Percentiles rank a stretch among this genome's conserved stretches.
Conservation (phyloP, 768 basidiomycete genomes). For the Naganishia vishniacii region DNA sequence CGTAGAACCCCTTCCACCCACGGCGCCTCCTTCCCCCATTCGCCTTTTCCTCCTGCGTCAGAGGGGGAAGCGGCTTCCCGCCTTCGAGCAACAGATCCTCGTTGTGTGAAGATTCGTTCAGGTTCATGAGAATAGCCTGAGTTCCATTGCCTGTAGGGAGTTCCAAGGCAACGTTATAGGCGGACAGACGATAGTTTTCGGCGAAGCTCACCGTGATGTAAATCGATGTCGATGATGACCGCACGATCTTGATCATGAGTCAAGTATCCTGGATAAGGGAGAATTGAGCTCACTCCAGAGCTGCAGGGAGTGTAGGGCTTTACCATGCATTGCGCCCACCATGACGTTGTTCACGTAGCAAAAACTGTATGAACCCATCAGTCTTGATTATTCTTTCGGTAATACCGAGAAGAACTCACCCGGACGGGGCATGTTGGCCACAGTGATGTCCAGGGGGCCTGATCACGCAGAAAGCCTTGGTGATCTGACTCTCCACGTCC, state of each 20-base stretch:
- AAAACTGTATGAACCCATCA: conserved; percentile 51
- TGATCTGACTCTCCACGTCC: conserved; percentile 3
- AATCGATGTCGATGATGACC: conserved; percentile 84
- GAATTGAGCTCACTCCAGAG: not conserved
- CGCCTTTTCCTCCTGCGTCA: conserved; percentile 46
- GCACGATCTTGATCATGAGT: conserved; percentile 69
- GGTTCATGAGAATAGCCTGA: conserved; percentile 81
- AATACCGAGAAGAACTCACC: conserved; percentile 45
- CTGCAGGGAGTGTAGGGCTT: conserved; percentile 26
- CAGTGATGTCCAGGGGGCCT: conserved; percentile 94
- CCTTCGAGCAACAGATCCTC: conserved; percentile 54
- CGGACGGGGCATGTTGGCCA: conserved; percentile 78
- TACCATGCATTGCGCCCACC: conserved; percentile 84
- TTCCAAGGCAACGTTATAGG: not conserved
- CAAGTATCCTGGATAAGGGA: conserved; percentile 62
- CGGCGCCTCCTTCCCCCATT: conserved; percentile 42
- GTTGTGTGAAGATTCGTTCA: conserved; percentile 80
- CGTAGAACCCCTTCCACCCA: conserved; percentile 62
- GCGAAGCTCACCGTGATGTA: conserved; percentile 66
- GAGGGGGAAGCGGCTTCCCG: conserved; percentile 38
- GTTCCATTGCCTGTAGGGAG: conserved; percentile 70
- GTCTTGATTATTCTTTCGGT: not conserved
- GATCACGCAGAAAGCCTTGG: conserved; percentile 70
- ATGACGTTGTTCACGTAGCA: conserved; percentile 94
- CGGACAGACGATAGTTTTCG: not conserved